Evolutionary conservation across 2,329 filamentous ascomycete species (phyloP), one percentile per base, ranked within the genome.

Genomic region (Alternaria hordeiaustralica): DNA sequence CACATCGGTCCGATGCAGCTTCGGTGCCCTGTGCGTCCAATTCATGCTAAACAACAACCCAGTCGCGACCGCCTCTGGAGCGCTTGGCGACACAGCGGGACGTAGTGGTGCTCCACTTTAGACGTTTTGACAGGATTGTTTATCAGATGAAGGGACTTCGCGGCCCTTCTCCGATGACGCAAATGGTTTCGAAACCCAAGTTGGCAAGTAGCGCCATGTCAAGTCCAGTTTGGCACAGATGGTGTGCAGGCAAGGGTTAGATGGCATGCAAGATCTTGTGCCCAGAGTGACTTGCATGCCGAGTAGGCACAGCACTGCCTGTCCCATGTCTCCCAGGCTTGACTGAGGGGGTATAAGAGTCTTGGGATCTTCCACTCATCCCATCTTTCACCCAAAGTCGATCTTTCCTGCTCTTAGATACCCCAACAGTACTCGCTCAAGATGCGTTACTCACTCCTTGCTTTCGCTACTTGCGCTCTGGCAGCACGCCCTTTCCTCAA

Each of bases 401-500:
- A 23, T 60, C 55, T 55, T 50, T 50, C 15, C 30, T 55, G 45
- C 36, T 30, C 41, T 49, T 51, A 54, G 25, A 61, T 55, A 55
- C 57, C 49, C 56, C 18, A 21, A 9, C 20, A 11, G 18, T 7
- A 43, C 30, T 36, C 46, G 7, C 62, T 68, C 65, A 71, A 50
- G 8, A 75, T 75, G 72, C 72, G 70, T 62, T 65, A 65, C 60
- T 67, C 69, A 51, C 41, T 66, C 20, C 54, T 75, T 46, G 46
- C 66, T 13, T 65, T 75, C 46, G 68, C 71, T 45, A 68, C 73
- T 11, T 68, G 69, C 43, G 76, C 73, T 46, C 68, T 79, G 21
- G 78, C 75, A 49, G 74, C 77, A 8, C 70, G 75, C 20, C 75
- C 76, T 6, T 80, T 77, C 54, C 41, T 78, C 50, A 74, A 79